phyloP scores from a whole-genome alignment of 257 asterid genomes.

The Anisodus tanguticus region DNA sequence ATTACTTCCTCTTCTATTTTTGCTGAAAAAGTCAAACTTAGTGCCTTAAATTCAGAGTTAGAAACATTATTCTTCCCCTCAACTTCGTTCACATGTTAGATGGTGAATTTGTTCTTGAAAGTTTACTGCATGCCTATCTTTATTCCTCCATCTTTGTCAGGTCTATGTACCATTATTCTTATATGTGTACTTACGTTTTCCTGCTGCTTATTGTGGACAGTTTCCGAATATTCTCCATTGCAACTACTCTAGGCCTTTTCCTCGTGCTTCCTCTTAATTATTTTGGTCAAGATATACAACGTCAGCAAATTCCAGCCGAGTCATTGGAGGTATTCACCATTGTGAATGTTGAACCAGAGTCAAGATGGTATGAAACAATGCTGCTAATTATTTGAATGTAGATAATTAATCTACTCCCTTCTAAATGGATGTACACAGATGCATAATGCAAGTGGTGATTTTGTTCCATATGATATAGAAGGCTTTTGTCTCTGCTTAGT shows the following conservation, averaged over 20 bases:
- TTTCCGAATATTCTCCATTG: slow-evolving; percentile 39
- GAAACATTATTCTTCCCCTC: neutral
- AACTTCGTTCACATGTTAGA: neutral
- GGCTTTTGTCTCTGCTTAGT: neutral
- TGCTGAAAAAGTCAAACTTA: neutral
- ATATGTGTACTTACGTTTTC: slow-evolving; percentile 26
- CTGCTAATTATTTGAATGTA: neutral
- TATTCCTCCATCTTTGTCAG: neutral
- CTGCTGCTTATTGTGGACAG: slow-evolving; percentile 32
- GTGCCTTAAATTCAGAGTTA: neutral
- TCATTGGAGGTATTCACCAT: slow-evolving; percentile 46
- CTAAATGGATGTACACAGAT: neutral
- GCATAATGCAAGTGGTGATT: slow-evolving; percentile 15
- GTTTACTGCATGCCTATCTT: neutral
- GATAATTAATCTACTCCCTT: neutral
- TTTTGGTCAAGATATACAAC: slow-evolving; percentile 41
- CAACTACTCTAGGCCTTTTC: slow-evolving; percentile 43
- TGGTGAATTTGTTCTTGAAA: slow-evolving; percentile 18
- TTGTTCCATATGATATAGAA: neutral
- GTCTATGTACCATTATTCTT: neutral
- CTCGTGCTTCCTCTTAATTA: slow-evolving; percentile 48
- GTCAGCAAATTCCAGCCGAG: slow-evolving; percentile 33
- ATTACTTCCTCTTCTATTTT: neutral
- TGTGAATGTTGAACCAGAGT: slow-evolving; percentile 42
- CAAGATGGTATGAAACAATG: slow-evolving; percentile 37